These are phyloP conservation scores for Aureobasidium sp. DNA, from an alignment of 2,329 filamentous ascomycete genomes.

Conservation along the genomic window DNA sequence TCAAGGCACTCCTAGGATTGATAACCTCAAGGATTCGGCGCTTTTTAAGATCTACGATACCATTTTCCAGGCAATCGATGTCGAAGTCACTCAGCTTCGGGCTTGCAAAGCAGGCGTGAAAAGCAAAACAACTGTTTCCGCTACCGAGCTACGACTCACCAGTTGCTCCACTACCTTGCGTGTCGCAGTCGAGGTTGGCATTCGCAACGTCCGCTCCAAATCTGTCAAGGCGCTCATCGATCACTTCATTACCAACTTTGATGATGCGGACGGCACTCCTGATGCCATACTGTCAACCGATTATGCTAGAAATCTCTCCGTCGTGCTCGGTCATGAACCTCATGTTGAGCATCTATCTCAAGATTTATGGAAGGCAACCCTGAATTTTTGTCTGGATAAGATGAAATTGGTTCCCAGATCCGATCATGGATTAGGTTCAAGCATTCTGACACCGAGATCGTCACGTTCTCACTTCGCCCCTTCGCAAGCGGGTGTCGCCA, in stretches of 20 bases:
- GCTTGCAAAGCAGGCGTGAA: slow-evolving; percentile 33
- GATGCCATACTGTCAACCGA: slow-evolving; percentile 65
- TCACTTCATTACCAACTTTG: slow-evolving; percentile 71
- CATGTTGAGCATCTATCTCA: slow-evolving; percentile 73
- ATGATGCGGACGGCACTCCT: slow-evolving; percentile 53
- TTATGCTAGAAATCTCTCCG: slow-evolving; percentile 69
- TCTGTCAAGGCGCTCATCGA: slow-evolving; percentile 73
- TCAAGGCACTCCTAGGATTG: slow-evolving; percentile 36
- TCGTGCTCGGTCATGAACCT: slow-evolving; percentile 63
- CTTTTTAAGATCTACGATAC: slow-evolving; percentile 76
- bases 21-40: slow-evolving; percentile 61
- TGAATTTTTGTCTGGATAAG: slow-evolving; percentile 64
- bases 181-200: slow-evolving; percentile 62
- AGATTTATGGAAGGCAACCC: slow-evolving; percentile 60
- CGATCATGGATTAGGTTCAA: slow-evolving; percentile 13
- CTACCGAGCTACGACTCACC: slow-evolving; percentile 51
- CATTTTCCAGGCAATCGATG: slow-evolving; percentile 61
- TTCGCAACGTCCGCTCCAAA: slow-evolving; percentile 62
- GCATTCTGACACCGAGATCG: slow-evolving; percentile 22
- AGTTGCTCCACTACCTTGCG: slow-evolving; percentile 66
- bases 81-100: slow-evolving; percentile 61
- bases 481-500: slow-evolving; percentile 15
- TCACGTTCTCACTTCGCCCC: slow-evolving; percentile 22
- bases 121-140: not conserved
- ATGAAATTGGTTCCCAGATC: slow-evolving; percentile 34